Percentiles rank a stretch among this genome's conserved stretches.
These are phyloP conservation scores for Trichosporon faecale DNA, from an alignment of 1,284 basidiomycete species.

Conservation along the genomic window DNA sequence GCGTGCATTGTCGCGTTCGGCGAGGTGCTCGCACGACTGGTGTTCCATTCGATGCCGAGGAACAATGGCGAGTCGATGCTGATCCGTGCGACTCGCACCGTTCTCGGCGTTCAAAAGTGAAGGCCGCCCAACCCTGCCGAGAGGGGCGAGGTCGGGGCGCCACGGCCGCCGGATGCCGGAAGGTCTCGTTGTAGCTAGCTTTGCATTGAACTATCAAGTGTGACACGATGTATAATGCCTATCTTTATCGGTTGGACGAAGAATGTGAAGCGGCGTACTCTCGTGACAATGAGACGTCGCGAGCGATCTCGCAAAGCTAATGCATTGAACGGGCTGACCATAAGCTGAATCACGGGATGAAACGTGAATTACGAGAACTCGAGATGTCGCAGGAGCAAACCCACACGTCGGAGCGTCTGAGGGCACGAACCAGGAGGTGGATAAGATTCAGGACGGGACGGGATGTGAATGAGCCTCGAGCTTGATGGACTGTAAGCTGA, in stretches of 20 bases:
- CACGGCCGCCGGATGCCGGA: neutral
- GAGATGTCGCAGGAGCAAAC: neutral
- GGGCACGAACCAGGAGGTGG: neutral
- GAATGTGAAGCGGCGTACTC: neutral
- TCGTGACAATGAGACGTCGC: too few species aligned
- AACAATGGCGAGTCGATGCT: neutral
- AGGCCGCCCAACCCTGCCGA: neutral
- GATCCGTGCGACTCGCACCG: neutral
- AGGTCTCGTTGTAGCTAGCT: neutral
- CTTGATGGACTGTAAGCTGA: neutral
- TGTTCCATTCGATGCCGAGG: slow-evolving; percentile 54
- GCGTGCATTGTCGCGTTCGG: slow-evolving; percentile 69
- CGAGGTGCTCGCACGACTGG: slow-evolving; percentile 75
- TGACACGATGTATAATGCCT: slow-evolving; percentile 5
- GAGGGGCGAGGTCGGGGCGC: neutral
- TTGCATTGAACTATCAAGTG: neutral
- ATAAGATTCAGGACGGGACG: neutral
- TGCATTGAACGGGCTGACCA: neutral
- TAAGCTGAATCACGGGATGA: neutral
- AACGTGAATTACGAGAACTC: neutral
- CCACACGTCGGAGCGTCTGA: neutral
- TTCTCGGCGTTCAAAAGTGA: neutral
- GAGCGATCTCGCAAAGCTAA: neutral
- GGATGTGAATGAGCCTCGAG: neutral
- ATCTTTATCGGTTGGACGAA: neutral